Percentiles rank a stretch among this genome's conserved stretches.
These are phyloP conservation scores for Aspergillus mulundensis DNA, from an alignment of 495 filamentous ascomycete species.

Conservation along the genomic window DNA sequence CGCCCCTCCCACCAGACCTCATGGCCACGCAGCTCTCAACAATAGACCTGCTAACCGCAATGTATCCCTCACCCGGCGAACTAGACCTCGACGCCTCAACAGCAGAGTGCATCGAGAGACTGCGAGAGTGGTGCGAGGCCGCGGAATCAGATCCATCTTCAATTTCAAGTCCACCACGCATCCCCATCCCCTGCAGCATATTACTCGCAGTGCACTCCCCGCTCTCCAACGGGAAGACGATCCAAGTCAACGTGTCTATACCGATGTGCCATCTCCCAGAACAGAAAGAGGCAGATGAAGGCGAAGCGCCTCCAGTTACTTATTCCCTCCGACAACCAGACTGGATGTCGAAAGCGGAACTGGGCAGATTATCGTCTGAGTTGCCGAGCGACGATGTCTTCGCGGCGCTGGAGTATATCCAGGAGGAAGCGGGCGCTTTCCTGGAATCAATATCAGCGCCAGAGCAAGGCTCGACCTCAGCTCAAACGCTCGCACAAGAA, in stretches of 20 bases:
- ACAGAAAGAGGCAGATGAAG: conserved; percentile 9
- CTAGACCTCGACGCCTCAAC: conserved; percentile 33
- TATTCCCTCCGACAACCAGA: conserved; percentile 39
- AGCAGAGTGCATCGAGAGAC: conserved; percentile 27
- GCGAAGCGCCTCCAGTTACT: conserved; percentile 24
- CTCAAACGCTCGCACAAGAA: not conserved
- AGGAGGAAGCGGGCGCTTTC: conserved; percentile 21
- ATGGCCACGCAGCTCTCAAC: conserved; percentile 36
- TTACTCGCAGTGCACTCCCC: conserved; percentile 26
- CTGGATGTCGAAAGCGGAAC: conserved; percentile 42
- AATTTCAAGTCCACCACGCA: conserved; percentile 1
- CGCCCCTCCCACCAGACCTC: conserved; percentile 25
- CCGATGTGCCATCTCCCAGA: conserved; percentile 26
- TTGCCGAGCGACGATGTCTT: conserved; percentile 32
- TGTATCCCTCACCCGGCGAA: conserved; percentile 35
- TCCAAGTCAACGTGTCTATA: conserved; percentile 35
- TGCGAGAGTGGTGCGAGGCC: conserved; percentile 31
- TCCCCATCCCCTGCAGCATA: conserved; percentile 9
- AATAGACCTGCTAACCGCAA: conserved; percentile 33
- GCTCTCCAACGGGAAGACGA: conserved; percentile 22
- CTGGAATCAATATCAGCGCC: conserved; percentile 16
- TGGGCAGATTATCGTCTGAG: conserved; percentile 21
- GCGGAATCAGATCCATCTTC: not conserved
- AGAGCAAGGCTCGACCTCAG: not conserved
- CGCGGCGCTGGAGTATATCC: conserved; percentile 34